Evolutionary conservation across 129 eudicot genomes (phyloP).

Genomic region (Centrapalus pauciflorus): DNA sequence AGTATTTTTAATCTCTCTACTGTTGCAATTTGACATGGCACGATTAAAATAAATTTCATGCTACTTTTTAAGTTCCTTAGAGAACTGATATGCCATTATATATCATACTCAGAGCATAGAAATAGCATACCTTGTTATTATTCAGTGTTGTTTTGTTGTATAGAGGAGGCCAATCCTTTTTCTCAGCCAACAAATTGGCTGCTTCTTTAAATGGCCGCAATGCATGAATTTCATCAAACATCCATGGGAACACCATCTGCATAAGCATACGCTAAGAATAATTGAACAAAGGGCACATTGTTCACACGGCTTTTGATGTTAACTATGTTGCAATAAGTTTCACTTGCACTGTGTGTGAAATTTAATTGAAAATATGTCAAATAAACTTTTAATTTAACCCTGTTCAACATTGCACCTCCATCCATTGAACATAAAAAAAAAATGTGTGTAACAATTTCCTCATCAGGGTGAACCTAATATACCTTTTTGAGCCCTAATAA

Average conservation of each 20-base stretch:
- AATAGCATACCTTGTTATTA: constrained; percentile 57
- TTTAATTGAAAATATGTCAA: no score
- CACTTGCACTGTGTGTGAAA: no score
- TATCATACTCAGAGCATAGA: background rate
- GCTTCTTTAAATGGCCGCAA: constrained; percentile 84
- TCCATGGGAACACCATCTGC: constrained; percentile 95
- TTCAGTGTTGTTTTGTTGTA: constrained; percentile 53
- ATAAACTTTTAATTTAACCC: background rate
- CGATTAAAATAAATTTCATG: background rate
- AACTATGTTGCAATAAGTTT: background rate
- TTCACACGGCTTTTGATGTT: background rate
- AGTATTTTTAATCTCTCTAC: no score
- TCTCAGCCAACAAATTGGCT: constrained; percentile 72
- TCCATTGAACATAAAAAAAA: no score
- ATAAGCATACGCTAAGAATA: background rate
- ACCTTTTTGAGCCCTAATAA: background rate
- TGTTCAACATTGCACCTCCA: no score
- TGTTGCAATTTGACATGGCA: no score
- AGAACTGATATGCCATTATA: background rate
- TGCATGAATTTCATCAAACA: constrained; percentile 87
- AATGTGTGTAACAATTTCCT: no score
- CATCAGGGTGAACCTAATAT: no score
- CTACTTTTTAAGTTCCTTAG: background rate
- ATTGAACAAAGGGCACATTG: background rate
- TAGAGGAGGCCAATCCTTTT: constrained; percentile 89